phyloP scores from a whole-genome alignment of 495 filamentous ascomycete species.

The Aspergillus kassunensis region DNA sequence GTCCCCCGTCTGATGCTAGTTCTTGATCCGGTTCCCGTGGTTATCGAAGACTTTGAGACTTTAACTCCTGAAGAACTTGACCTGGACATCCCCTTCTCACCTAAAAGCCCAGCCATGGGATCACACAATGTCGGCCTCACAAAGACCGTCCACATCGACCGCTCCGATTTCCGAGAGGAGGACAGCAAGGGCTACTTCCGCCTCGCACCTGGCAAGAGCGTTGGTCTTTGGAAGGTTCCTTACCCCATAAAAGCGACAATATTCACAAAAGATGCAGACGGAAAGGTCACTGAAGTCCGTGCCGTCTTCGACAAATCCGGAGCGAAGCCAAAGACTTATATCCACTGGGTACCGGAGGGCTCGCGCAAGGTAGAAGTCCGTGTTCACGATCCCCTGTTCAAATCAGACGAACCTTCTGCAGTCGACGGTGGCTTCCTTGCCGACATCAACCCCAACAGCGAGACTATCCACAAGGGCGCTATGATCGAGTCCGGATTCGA shows the following conservation, averaged over 20 bases:
- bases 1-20: conserved; percentile 84
- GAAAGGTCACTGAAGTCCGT: conserved; percentile 41
- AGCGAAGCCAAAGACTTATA: conserved; percentile 50
- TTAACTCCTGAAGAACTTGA: conserved; percentile 58
- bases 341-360: conserved; percentile 79
- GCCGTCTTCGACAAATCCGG: conserved; percentile 14
- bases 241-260: conserved; percentile 71
- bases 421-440: conserved; percentile 73
- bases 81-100: conserved; percentile 59
- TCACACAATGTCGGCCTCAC: conserved; percentile 51
- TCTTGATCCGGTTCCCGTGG: conserved; percentile 64
- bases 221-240: conserved; percentile 80
- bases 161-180: conserved; percentile 83
- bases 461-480: conserved; percentile 71
- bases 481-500: conserved; percentile 82
- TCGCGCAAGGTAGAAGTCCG: conserved; percentile 76
- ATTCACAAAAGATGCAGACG: conserved; percentile 58
- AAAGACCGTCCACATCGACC: conserved; percentile 93
- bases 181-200: conserved; percentile 89
- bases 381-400: conserved; percentile 80
- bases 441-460: conserved; percentile 81
- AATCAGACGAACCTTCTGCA: conserved; percentile 69
- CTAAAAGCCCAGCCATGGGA: conserved; percentile 21
- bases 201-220: conserved; percentile 82
- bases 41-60: conserved; percentile 70